Evolutionary conservation across 768 basidiomycete species (phyloP).

Genomic region (Termitomyces bulborhizus): DNA sequence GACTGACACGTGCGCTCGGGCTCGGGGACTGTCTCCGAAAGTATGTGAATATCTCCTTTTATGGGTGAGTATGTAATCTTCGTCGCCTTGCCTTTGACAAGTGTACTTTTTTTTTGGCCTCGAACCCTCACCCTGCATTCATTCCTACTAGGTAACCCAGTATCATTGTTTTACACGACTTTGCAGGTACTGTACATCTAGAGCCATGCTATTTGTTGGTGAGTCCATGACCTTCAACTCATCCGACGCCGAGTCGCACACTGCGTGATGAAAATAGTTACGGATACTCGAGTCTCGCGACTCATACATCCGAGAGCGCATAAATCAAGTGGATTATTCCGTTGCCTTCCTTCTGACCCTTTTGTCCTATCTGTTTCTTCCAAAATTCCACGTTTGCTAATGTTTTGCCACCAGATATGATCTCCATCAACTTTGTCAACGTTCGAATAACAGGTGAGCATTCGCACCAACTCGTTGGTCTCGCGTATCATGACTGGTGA

Average conservation of each 20-base stretch:
- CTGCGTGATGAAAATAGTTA: constrained; percentile 21
- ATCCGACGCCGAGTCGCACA: not conserved
- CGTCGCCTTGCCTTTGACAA: not conserved
- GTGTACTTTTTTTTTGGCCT: no score
- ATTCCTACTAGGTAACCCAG: no score
- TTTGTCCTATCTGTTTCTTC: not conserved
- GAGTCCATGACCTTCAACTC: not conserved
- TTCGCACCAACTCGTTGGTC: not conserved
- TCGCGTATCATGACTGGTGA: not conserved
- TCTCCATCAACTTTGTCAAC: no score
- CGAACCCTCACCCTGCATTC: no score
- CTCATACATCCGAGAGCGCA: constrained; percentile 28
- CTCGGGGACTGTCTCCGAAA: no score
- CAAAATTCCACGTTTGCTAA: not conserved
- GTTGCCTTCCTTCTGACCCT: constrained; percentile 55
- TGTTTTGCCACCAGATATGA: not conserved
- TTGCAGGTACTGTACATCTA: not conserved
- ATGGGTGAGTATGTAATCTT: constrained; percentile 4
- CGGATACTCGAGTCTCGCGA: constrained; percentile 25
- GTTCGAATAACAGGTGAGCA: not conserved
- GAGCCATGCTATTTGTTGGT: not conserved
- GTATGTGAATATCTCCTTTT: not conserved
- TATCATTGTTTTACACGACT: no score
- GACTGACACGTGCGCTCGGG: no score
- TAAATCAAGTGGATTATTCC: constrained; percentile 42